These are phyloP conservation scores for Termitomyces sp. DNA, from an alignment of 768 basidiomycete species.

Conservation along the genomic window DNA sequence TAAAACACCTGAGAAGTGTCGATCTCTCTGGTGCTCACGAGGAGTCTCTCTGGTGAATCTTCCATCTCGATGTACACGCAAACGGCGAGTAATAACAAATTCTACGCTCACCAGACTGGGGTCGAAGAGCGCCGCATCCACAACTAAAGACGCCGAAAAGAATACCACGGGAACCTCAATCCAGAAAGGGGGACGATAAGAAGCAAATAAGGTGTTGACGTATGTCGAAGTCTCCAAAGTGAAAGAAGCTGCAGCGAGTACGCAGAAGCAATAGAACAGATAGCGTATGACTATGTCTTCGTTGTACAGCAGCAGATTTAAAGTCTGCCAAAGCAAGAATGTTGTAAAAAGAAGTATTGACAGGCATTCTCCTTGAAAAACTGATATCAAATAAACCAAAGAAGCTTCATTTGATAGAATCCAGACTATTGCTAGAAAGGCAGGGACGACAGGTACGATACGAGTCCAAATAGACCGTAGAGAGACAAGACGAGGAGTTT, in stretches of 20 bases:
- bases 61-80: background rate
- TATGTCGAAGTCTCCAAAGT: background rate
- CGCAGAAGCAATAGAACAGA: background rate
- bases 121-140: background rate
- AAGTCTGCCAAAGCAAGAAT: too few relatives aligned
- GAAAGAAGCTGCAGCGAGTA: background rate
- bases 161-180: background rate
- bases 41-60: background rate
- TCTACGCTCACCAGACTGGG: fast-evolving
- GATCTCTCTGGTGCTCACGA: too few relatives aligned
- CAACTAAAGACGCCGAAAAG: background rate
- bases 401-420: background rate
- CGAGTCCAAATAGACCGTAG: background rate
- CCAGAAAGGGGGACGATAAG: background rate
- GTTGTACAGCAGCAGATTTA: too few relatives aligned
- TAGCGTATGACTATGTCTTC: background rate
- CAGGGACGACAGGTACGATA: background rate
- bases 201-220: background rate
- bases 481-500: background rate
- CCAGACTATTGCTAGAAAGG: background rate
- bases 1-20: background rate
- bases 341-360: background rate
- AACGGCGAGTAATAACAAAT: background rate
- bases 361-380: background rate
- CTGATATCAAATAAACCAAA: background rate